Conservation (phyloP, 495 filamentous ascomycete species). For the Hyaloscypha finlandica region DNA sequence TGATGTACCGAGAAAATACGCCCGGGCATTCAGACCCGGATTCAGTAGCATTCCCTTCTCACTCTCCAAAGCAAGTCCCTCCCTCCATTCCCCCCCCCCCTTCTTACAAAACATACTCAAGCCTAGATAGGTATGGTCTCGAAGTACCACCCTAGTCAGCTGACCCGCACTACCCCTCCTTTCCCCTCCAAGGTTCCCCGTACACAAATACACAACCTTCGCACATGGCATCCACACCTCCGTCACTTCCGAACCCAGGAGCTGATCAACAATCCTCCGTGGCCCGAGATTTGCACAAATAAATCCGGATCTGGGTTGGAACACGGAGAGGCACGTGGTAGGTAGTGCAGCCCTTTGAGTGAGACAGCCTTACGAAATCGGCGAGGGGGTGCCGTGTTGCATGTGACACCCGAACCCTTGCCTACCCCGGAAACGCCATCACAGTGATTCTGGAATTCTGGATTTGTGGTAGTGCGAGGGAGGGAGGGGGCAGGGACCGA, state of each 20-base stretch:
- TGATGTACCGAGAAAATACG: too few species aligned
- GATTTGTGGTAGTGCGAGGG: neutral
- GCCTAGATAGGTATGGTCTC: neutral
- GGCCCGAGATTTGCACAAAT: neutral
- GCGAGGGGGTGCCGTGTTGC: neutral
- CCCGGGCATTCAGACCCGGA: too few species aligned
- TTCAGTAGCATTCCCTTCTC: too few species aligned
- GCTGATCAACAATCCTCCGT: neutral
- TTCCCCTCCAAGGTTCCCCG: neutral
- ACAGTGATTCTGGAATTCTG: neutral
- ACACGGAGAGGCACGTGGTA: neutral
- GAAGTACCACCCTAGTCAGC: neutral
- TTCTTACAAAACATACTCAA: too few species aligned
- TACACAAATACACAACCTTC: neutral
- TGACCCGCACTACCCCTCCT: neutral
- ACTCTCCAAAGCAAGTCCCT: too few species aligned
- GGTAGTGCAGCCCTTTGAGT: neutral
- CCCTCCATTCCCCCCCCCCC: too few species aligned
- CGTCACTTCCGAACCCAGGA: neutral
- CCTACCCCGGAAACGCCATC: neutral
- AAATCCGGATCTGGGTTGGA: neutral
- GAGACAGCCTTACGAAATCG: constrained; percentile 4
- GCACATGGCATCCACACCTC: neutral
- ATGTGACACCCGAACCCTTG: neutral
- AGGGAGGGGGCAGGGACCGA: neutral